phyloP scores from a whole-genome alignment of 2,329 filamentous ascomycete genomes.

The Pezicula neosporulosa region DNA sequence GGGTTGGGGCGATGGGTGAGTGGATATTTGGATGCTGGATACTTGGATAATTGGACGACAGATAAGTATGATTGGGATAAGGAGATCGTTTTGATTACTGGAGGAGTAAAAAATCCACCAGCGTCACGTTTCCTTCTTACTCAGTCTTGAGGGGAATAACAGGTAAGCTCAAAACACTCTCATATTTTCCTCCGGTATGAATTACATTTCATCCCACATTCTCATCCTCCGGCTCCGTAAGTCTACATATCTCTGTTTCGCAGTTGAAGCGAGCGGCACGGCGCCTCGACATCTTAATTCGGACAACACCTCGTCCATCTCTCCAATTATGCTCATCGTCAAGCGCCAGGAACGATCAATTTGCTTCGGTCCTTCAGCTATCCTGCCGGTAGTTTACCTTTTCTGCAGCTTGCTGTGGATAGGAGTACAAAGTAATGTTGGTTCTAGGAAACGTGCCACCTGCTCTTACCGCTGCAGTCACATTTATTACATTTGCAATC shows the following conservation, averaged over 20 bases:
- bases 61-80: slow-evolving; percentile 62
- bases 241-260: background rate
- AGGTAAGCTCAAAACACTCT: background rate
- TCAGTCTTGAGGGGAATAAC: background rate
- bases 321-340: too few relatives aligned
- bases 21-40: slow-evolving; percentile 46
- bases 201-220: background rate
- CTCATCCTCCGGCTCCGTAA: background rate
- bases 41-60: slow-evolving; percentile 44
- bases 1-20: slow-evolving; percentile 47
- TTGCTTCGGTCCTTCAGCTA: too few relatives aligned
- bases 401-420: too few relatives aligned
- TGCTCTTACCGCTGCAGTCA: background rate
- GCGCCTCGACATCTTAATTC: too few relatives aligned
- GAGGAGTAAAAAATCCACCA: too few relatives aligned
- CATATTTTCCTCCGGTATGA: background rate
- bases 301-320: too few relatives aligned
- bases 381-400: too few relatives aligned
- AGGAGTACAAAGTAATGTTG: too few relatives aligned
- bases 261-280: too few relatives aligned
- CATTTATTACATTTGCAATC: too few relatives aligned
- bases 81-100: slow-evolving; percentile 72
- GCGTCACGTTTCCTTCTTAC: background rate
- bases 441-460: background rate
- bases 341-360: too few relatives aligned